Conservation (phyloP, 208 protist species). For the Trypanosoma scelopori region DNA sequence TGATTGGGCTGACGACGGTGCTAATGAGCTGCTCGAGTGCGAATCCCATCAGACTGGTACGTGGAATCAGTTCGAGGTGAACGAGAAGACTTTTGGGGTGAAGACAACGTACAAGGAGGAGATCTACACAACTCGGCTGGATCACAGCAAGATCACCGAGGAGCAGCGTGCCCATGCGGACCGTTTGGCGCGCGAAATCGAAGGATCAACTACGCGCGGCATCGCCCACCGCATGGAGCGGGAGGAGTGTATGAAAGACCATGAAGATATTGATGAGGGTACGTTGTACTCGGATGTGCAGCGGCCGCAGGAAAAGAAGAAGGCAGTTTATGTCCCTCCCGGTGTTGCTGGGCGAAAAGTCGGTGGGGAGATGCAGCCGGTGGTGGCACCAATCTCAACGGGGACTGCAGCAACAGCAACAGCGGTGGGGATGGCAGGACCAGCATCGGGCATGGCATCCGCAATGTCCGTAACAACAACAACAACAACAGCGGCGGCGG, state of each 20-base stretch:
- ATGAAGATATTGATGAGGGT: slow-evolving; percentile 62
- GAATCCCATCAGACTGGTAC: slow-evolving; percentile 49
- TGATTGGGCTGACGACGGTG: slow-evolving; percentile 64
- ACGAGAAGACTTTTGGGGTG: slow-evolving; percentile 76
- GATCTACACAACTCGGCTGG: slow-evolving; percentile 88
- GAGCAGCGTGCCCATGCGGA: slow-evolving; percentile 72
- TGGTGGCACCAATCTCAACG: slow-evolving; percentile 7
- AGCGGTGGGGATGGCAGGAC: neutral
- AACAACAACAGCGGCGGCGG: slow-evolving; percentile 1
- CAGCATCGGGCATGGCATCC: slow-evolving; percentile 4
- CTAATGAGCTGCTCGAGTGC: slow-evolving; percentile 59
- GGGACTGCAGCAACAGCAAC: slow-evolving; percentile 7
- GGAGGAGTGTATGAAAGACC: slow-evolving; percentile 41
- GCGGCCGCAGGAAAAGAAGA: slow-evolving; percentile 32
- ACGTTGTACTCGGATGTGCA: slow-evolving; percentile 80
- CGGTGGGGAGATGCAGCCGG: slow-evolving; percentile 14
- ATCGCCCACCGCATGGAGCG: slow-evolving; percentile 77
- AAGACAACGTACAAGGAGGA: slow-evolving; percentile 86
- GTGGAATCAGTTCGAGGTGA: slow-evolving; percentile 91
- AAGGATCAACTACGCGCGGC: slow-evolving; percentile 50
- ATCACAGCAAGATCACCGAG: slow-evolving; percentile 69
- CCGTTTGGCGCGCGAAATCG: slow-evolving; percentile 75
- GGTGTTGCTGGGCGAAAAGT: slow-evolving; percentile 16
- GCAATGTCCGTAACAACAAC: slow-evolving; percentile 1
- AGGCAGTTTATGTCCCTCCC: slow-evolving; percentile 14